These are phyloP conservation scores for Colletotrichum sp. DNA, from an alignment of 2,329 filamentous ascomycete genomes.

Conservation along the genomic window DNA sequence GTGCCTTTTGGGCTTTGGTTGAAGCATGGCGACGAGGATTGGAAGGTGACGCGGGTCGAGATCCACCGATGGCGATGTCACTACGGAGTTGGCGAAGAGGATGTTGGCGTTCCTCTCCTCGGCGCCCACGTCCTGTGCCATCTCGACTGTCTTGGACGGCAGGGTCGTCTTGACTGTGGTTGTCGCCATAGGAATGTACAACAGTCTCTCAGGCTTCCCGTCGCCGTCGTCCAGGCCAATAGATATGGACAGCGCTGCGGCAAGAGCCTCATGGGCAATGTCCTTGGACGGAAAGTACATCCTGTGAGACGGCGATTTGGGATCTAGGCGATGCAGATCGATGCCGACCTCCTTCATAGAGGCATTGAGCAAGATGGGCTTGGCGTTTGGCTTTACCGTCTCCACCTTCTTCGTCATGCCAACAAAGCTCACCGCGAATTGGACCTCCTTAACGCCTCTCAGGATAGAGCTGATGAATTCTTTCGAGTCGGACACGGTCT, in stretches of 20 bases:
- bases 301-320: slow-evolving; percentile 90
- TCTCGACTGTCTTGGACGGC: slow-evolving; percentile 90
- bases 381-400: slow-evolving; percentile 67
- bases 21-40: slow-evolving; percentile 78
- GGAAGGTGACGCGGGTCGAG: slow-evolving; percentile 91
- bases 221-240: slow-evolving; percentile 91
- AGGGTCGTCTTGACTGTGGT: slow-evolving; percentile 93
- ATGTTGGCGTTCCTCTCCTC: slow-evolving; percentile 95
- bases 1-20: slow-evolving; percentile 48
- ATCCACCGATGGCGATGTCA: slow-evolving; percentile 94
- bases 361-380: slow-evolving; percentile 81
- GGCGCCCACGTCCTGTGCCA: slow-evolving; percentile 73
- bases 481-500: slow-evolving; percentile 88
- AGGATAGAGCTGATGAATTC: slow-evolving; percentile 91
- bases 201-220: slow-evolving; percentile 81
- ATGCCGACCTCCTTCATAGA: slow-evolving; percentile 97
- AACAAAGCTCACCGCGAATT: slow-evolving; percentile 91
- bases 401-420: slow-evolving; percentile 83
- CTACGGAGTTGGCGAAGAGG: slow-evolving; percentile 92
- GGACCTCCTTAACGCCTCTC: slow-evolving; percentile 92
- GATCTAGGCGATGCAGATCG: slow-evolving; percentile 89
- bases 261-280: slow-evolving; percentile 91
- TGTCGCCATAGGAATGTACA: slow-evolving; percentile 97
- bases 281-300: slow-evolving; percentile 98
- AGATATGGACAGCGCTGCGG: slow-evolving; percentile 91